Percentiles rank a stretch among this genome's conserved stretches.
Evolutionary conservation across 2,329 filamentous ascomycete species (phyloP).

Genomic region (Cercospora citrullina): DNA sequence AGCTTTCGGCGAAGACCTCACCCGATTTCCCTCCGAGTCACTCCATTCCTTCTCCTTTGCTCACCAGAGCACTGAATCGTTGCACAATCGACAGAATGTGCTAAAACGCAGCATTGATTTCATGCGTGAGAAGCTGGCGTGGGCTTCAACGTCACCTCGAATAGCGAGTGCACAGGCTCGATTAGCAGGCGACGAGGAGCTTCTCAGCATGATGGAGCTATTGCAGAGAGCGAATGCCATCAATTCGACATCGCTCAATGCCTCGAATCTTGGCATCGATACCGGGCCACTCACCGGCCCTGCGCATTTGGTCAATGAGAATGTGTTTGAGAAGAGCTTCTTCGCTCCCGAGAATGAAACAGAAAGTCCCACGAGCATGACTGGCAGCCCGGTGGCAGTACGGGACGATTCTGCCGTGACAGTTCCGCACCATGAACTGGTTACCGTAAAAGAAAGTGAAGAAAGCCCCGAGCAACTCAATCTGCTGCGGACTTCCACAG

Average conservation of each 20-base stretch:
- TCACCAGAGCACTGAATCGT: slow-evolving; percentile 78
- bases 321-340: slow-evolving; percentile 85
- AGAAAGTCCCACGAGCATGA: slow-evolving; percentile 47
- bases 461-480: slow-evolving; percentile 18
- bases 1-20: slow-evolving; percentile 80
- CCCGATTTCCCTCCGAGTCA: slow-evolving; percentile 90
- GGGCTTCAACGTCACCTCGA: slow-evolving; percentile 71
- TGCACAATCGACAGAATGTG: slow-evolving; percentile 89
- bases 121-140: slow-evolving; percentile 87
- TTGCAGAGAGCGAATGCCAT: slow-evolving; percentile 79
- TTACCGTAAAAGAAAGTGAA: slow-evolving; percentile 15
- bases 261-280: slow-evolving; percentile 48
- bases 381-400: slow-evolving; percentile 10
- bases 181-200: slow-evolving; percentile 77
- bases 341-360: slow-evolving; percentile 36
- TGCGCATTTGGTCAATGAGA: slow-evolving; percentile 68
- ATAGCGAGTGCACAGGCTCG: slow-evolving; percentile 82
- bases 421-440: neutral
- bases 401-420: slow-evolving; percentile 5
- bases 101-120: slow-evolving; percentile 93
- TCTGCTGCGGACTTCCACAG: slow-evolving; percentile 16
- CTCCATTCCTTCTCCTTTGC: slow-evolving; percentile 98
- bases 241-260: slow-evolving; percentile 63
- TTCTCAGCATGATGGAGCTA: slow-evolving; percentile 88
- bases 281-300: slow-evolving; percentile 77